Percentiles rank a stretch among this genome's conserved stretches.
These are phyloP conservation scores for Pichia sp. DNA, from an alignment of 1,139 yeast genomes.

Conservation along the genomic window DNA sequence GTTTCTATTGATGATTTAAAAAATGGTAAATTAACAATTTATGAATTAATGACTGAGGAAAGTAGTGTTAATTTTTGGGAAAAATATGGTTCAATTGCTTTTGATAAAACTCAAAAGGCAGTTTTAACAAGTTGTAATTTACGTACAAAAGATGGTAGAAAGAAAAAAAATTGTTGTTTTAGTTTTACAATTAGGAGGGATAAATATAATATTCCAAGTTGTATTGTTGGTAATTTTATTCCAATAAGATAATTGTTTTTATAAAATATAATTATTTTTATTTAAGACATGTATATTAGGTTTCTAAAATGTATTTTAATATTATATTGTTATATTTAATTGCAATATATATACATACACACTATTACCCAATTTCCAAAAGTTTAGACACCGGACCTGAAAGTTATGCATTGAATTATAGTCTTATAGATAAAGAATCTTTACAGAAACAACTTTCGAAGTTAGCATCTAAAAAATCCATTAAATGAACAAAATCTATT, in stretches of 20 bases:
- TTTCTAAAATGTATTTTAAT: no score
- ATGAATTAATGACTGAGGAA: conserved; percentile 93
- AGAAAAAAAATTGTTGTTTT: conserved; percentile 82
- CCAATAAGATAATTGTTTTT: conserved; percentile 45
- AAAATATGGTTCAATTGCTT: conserved; percentile 93
- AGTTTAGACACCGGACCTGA: no score
- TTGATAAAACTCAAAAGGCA: conserved; percentile 93
- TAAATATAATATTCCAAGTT: conserved; percentile 89
- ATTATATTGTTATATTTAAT: no score
- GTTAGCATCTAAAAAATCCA: no score
- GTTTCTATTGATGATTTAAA: conserved; percentile 86
- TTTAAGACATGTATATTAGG: neutral
- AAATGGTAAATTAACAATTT: conserved; percentile 88
- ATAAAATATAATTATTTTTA: neutral
- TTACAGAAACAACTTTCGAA: no score
- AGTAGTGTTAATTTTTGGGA: conserved; percentile 99
- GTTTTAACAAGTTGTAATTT: conserved; percentile 88
- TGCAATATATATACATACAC: no score
- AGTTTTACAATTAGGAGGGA: conserved; percentile 93
- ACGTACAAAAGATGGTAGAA: conserved; percentile 76
- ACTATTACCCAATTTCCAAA: no score
- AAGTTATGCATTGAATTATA: no score
- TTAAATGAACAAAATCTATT: no score
- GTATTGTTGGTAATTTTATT: conserved; percentile 93
- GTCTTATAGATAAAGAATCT: no score